These are phyloP conservation scores for Globisporangium megalacanthum DNA, from an alignment of 352 stramenopile genomes.

Conservation along the genomic window DNA sequence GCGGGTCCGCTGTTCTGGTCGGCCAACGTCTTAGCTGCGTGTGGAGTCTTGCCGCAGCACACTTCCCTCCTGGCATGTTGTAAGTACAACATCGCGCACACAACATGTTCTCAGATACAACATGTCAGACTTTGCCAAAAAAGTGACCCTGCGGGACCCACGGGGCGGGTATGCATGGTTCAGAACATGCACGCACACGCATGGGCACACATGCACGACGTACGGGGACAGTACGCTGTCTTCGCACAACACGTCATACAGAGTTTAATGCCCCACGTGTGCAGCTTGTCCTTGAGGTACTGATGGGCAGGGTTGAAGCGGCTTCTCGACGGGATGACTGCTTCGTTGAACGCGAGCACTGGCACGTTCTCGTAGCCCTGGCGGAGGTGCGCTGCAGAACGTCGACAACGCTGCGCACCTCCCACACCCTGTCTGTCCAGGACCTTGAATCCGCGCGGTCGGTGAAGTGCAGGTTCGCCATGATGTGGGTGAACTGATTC, in stretches of 20 bases:
- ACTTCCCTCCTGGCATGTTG: not conserved
- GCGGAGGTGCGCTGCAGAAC: conserved; percentile 2
- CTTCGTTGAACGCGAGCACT: not conserved
- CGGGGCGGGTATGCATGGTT: not conserved
- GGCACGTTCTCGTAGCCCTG: not conserved
- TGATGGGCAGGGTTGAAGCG: not conserved
- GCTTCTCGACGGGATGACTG: not conserved
- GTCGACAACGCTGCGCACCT: conserved; percentile 3
- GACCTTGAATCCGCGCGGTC: not conserved
- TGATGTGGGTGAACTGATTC: conserved; percentile 1
- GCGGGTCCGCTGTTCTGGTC: too few relatives aligned
- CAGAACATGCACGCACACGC: not conserved
- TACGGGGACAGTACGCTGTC: not conserved
- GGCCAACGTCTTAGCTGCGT: not conserved
- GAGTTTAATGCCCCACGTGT: not conserved
- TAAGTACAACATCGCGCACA: not conserved
- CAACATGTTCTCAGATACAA: not conserved
- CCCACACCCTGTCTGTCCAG: not conserved
- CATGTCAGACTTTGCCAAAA: not conserved
- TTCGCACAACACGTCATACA: not conserved
- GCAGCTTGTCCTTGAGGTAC: not conserved
- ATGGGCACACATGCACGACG: not conserved
- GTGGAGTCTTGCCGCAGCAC: not conserved
- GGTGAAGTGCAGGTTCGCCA: conserved; percentile 8
- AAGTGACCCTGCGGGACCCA: not conserved